Conservation (phyloP, 2,329 filamentous ascomycete species). For the Fusarium ramigenum region DNA sequence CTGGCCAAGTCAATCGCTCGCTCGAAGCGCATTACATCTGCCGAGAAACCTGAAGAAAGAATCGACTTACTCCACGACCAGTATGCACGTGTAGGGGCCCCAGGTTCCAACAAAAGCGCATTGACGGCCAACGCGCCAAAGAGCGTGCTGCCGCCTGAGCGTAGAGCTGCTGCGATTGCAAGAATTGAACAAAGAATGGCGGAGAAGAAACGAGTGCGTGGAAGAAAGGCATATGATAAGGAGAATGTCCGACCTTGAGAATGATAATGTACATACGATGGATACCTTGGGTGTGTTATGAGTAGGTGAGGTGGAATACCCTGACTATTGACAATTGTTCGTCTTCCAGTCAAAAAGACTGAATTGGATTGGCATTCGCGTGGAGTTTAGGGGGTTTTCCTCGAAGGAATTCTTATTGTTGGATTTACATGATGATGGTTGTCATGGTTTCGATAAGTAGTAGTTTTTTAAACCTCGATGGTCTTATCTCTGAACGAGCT, state of each 20-base stretch:
- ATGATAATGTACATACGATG: conserved; percentile 7
- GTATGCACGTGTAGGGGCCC: conserved; percentile 57
- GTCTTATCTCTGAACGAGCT: conserved; percentile 36
- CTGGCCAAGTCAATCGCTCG: conserved; percentile 40
- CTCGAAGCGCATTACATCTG: conserved; percentile 13
- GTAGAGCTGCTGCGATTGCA: conserved; percentile 63
- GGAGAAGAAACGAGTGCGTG: conserved; percentile 56
- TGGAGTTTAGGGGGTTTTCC: conserved; percentile 34
- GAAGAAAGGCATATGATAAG: conserved; percentile 54
- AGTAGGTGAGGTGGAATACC: conserved; percentile 29
- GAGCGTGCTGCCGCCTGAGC: conserved; percentile 58
- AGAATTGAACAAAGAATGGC: conserved; percentile 63
- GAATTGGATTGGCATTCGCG: conserved; percentile 33
- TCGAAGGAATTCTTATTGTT: conserved; percentile 26
- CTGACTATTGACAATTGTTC: conserved; percentile 20
- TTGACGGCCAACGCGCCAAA: conserved; percentile 53
- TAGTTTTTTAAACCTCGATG: conserved; percentile 2
- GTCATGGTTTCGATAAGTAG: conserved; percentile 31
- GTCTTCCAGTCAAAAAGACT: neutral
- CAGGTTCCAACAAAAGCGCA: conserved; percentile 48
- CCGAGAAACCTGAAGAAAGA: conserved; percentile 44
- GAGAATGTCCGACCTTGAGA: conserved; percentile 59
- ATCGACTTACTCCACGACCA: conserved; percentile 58
- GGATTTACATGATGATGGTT: conserved; percentile 35
- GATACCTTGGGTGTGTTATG: conserved; percentile 12